A percentile compares a stretch with the other conserved stretches of the same genome.
phyloP scores from a whole-genome alignment of 2,329 filamentous ascomycete species.

The Xylariales sp. region DNA sequence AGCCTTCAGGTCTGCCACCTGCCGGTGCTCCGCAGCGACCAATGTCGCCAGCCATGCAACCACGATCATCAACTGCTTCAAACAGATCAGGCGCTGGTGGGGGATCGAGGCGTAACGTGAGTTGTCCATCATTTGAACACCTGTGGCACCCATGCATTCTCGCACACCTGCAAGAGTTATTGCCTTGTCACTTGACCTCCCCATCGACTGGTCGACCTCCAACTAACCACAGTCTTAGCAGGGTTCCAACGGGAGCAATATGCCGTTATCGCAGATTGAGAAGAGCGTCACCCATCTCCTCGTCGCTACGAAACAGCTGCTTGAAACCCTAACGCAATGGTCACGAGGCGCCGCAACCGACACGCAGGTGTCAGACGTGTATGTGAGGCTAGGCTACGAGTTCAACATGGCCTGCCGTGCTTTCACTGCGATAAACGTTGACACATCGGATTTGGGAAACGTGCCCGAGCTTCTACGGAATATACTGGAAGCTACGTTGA shows the following conservation, averaged over 20 bases:
- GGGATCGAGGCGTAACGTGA: conserved; percentile 54
- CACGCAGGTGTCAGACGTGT: conserved; percentile 94
- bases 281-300: conserved; percentile 97
- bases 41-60: conserved; percentile 59
- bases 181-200: too few species aligned
- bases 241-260: conserved; percentile 60
- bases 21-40: conserved; percentile 51
- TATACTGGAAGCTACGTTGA: conserved; percentile 92
- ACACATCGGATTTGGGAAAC: conserved; percentile 89
- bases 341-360: conserved; percentile 89
- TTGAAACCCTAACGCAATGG: conserved; percentile 97
- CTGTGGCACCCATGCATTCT: too few species aligned
- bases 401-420: conserved; percentile 98
- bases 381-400: conserved; percentile 94
- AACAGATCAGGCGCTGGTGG: conserved; percentile 53
- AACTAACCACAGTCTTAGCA: conserved; percentile 1
- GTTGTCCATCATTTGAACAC: too few species aligned
- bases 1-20: conserved; percentile 42
- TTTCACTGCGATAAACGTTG: conserved; percentile 94
- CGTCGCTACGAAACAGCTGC: conserved; percentile 93
- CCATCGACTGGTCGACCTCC: neutral
- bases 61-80: conserved; percentile 63
- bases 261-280: conserved; percentile 88
- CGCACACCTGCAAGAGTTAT: too few species aligned
- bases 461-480: conserved; percentile 86